phyloP scores from a whole-genome alignment of 148 eudicot species.

The Rhododendron simsii region DNA sequence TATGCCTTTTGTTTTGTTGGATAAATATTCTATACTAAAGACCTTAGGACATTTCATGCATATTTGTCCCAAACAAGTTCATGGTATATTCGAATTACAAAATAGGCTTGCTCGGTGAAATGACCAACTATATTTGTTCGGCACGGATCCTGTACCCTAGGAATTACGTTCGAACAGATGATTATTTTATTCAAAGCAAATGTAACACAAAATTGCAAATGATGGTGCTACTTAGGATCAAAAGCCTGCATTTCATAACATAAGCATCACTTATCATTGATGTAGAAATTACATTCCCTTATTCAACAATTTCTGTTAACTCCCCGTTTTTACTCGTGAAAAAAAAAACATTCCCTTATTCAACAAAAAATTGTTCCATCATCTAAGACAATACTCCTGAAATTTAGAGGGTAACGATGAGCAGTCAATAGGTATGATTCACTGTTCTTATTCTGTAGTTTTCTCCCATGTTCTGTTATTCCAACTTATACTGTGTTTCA shows the following conservation, averaged over 20 bases:
- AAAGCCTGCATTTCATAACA: neutral
- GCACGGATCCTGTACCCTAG: neutral
- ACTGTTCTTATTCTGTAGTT: neutral
- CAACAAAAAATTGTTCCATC: neutral
- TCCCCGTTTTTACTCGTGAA: too few species aligned
- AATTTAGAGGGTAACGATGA: neutral
- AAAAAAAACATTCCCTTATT: neutral
- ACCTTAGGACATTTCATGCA: neutral
- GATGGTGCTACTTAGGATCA: neutral
- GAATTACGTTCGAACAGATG: too few species aligned
- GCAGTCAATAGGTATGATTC: neutral
- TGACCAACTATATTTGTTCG: neutral
- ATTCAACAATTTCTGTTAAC: neutral
- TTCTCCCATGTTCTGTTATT: neutral
- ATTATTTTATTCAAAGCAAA: too few species aligned
- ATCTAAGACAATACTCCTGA: neutral
- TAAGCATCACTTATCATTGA: neutral
- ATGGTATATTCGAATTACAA: neutral
- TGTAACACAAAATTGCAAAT: neutral
- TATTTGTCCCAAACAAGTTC: neutral
- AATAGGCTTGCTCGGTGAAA: neutral
- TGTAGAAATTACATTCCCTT: neutral
- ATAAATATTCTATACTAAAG: too few species aligned
- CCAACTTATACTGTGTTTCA: neutral
- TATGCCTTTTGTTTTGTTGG: too few species aligned